These are phyloP conservation scores for Apophysomyces trapeziformis DNA, from an alignment of 371 early-diverging fungal genomes.

Conservation along the genomic window DNA sequence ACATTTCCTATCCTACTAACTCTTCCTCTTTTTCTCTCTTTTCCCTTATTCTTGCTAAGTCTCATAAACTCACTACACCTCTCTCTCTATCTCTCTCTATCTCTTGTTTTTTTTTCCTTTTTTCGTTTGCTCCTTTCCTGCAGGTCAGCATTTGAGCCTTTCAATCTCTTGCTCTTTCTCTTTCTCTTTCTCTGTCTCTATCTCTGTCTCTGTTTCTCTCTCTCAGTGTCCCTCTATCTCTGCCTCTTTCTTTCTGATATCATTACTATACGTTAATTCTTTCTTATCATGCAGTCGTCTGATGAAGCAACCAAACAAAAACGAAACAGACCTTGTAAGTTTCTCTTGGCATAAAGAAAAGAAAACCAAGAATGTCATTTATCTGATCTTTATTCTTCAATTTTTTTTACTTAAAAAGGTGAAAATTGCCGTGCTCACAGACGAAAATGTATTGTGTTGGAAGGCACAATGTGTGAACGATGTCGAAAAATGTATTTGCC, in stretches of 20 bases:
- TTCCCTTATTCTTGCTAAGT: background rate
- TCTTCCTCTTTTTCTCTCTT: background rate
- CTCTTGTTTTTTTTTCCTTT: background rate
- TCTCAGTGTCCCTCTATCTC: no score
- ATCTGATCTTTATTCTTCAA: background rate
- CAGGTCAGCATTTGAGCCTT: background rate
- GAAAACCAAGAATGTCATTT: background rate
- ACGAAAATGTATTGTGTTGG: slow-evolving; percentile 41
- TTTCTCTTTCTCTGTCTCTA: background rate
- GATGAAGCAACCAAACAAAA: slow-evolving; percentile 36
- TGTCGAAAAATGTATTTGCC: slow-evolving; percentile 41
- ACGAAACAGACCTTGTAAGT: slow-evolving; percentile 49
- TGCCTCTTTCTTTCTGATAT: background rate
- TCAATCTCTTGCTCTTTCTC: background rate
- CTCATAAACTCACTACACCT: background rate
- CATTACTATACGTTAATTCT: background rate
- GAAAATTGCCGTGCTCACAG: slow-evolving; percentile 56
- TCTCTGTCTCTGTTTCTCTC: background rate
- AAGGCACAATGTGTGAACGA: slow-evolving; percentile 43
- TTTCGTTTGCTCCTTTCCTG: background rate
- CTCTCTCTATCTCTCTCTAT: background rate
- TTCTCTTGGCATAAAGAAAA: no score
- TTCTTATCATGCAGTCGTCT: background rate
- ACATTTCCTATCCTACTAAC: no score
- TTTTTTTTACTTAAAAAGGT: slow-evolving; percentile 29